Base-by-base conservation (phyloP, 2,329 filamentous ascomycete genomes). In the Coniella lustricola region DNA sequence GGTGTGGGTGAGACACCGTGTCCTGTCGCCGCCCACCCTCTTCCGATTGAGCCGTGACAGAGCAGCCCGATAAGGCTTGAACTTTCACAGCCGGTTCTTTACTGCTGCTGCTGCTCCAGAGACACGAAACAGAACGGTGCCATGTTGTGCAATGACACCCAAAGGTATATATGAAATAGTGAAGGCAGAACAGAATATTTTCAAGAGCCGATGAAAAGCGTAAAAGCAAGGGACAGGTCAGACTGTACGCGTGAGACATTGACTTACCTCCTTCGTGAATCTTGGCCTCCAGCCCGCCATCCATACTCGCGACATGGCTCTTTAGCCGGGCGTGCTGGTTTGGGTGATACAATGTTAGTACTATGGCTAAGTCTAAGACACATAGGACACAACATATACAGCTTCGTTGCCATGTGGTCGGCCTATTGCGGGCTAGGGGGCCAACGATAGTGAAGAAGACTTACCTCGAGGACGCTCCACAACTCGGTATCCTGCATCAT, bases 241-340 rank as follows among this genome's bases (percentile, higher is more conserved):
- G 18, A 22, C 18, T 29, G 40, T 42, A 13, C 21, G 39, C 20
- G 49, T 51, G 52, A 36, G 25, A 42, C 32, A 36, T 22, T 5
- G 33, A 77, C 86, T 74, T 71, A 90, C 88, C 93, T 76, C 87
- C 93, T 85, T 98, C 94, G 60, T 95, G 78, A 55, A 98, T 84
- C 63, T 79, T 85, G 43, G 91, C 89, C 68, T 97, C 93, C 16
- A 98, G 77, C 57, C 90, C 87, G 55, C 90, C 90, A 38, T 85
- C 79, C 90, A 98, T 94, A 55, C 75, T 80, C 3, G 84, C 72
- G 53, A 98, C 79, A 68, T 97, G 87, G 53, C 95, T 90, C 67
- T 93, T 95, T 49, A 98, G 75, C 60, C 91, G 84, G 51, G 93
- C 93, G 68, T 97, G 91, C 65, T 96, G 49, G 42, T 43, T n/a